Conservation (phyloP, 768 basidiomycete genomes). For the Leccinum variicolor region DNA sequence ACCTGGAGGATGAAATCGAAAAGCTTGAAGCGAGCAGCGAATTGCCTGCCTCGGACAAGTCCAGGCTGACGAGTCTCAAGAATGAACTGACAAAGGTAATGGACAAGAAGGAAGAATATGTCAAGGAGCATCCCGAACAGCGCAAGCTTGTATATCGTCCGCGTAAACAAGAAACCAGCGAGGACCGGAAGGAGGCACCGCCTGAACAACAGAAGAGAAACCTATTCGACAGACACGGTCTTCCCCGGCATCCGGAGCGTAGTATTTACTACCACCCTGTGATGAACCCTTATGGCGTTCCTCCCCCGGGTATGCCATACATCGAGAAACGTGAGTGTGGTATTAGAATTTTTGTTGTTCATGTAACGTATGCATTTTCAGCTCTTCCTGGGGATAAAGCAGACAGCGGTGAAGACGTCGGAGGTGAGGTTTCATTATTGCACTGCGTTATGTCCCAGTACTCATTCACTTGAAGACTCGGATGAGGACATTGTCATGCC, state of each 20-base stretch:
- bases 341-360: neutral
- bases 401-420: conserved; percentile 59
- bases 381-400: conserved; percentile 62
- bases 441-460: neutral
- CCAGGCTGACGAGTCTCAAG: conserved; percentile 69
- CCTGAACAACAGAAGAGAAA: conserved; percentile 51
- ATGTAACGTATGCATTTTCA: conserved; percentile 24
- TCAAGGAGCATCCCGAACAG: conserved; percentile 91
- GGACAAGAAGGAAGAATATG: conserved; percentile 88
- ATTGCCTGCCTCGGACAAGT: conserved; percentile 49
- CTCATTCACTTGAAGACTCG: conserved; percentile 10
- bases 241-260: conserved; percentile 86
- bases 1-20: conserved; percentile 78
- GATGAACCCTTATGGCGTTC: conserved; percentile 90
- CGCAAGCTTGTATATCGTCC: conserved; percentile 75
- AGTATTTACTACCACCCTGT: conserved; percentile 91
- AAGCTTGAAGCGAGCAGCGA: conserved; percentile 53
- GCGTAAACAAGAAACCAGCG: conserved; percentile 41
- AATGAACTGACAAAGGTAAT: conserved; percentile 76
- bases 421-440: conserved; percentile 29
- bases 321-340: conserved; percentile 71
- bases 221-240: conserved; percentile 77
- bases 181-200: conserved; percentile 40
- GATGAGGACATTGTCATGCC: conserved; percentile 70
- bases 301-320: conserved; percentile 98